Conservation (phyloP, 495 filamentous ascomycete species). For the Xylaria telfairii region DNA sequence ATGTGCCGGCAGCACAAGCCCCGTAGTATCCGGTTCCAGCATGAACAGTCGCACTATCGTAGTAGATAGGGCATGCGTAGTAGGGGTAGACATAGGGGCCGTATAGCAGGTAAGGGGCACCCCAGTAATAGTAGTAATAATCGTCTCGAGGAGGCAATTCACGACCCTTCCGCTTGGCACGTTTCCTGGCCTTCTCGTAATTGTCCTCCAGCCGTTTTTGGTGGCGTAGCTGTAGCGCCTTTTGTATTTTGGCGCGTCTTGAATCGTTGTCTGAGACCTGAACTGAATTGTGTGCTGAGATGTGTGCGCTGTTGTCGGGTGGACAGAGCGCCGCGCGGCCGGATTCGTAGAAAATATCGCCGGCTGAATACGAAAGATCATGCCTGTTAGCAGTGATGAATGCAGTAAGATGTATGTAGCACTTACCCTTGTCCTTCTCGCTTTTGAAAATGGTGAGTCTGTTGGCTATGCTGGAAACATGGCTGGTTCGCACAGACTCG, state of each 20-base stretch:
- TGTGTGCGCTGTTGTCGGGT: constrained; percentile 68
- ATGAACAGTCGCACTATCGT: constrained; percentile 61
- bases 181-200: constrained; percentile 66
- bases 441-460: constrained; percentile 50
- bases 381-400: constrained; percentile 35
- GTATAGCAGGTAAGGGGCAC: constrained; percentile 55
- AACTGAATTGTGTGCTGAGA: constrained; percentile 72
- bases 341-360: constrained; percentile 60
- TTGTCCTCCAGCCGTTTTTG: constrained; percentile 60
- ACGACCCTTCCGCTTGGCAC: constrained; percentile 66
- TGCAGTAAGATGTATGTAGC: constrained; percentile 30
- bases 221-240: constrained; percentile 54
- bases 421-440: constrained; percentile 47
- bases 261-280: constrained; percentile 42
- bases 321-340: constrained; percentile 61
- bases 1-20: constrained; percentile 52
- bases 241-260: constrained; percentile 59
- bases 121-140: constrained; percentile 59
- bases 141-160: constrained; percentile 55
- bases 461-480: constrained; percentile 54
- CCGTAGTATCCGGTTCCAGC: constrained; percentile 53
- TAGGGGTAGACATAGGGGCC: constrained; percentile 47
- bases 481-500: constrained; percentile 71
- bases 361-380: constrained; percentile 45
- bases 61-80: constrained; percentile 40